Conservation (phyloP, 2,329 filamentous ascomycete species). For the Colletotrichum abscissum region DNA sequence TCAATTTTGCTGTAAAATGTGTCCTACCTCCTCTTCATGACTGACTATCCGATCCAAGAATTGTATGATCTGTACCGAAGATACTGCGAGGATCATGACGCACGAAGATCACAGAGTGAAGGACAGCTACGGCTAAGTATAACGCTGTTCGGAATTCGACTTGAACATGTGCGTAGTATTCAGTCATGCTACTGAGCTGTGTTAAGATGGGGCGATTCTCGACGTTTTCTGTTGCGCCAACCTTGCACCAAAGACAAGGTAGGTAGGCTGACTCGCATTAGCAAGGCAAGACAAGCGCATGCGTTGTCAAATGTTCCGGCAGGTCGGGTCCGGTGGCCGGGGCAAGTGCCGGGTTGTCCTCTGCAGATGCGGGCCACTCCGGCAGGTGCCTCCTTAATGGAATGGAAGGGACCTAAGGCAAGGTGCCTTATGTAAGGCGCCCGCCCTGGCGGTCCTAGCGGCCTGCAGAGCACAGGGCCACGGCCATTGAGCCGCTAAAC, state of each 20-base stretch:
- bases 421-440: constrained; percentile 28
- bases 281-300: constrained; percentile 10
- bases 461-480: constrained; percentile 43
- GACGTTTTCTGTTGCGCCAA: neutral
- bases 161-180: neutral
- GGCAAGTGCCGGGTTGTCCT: neutral
- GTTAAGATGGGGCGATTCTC: neutral
- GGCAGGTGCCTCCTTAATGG: neutral
- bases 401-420: too few relatives aligned
- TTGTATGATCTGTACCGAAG: neutral
- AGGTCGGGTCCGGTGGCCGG: constrained; percentile 1
- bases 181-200: neutral
- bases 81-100: neutral
- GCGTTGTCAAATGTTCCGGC: neutral
- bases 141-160: too few relatives aligned
- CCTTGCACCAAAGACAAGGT: neutral
- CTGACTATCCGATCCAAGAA: neutral
- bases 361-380: constrained; percentile 6
- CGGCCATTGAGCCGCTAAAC: constrained; percentile 38
- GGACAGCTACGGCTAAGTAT: neutral
- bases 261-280: neutral
- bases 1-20: neutral
- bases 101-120: neutral
- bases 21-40: neutral
- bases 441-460: neutral